Evolutionary conservation across 2,329 filamentous ascomycete genomes (phyloP), one percentile per base, ranked within the genome.

Genomic region (Colletotrichum sp.): DNA sequence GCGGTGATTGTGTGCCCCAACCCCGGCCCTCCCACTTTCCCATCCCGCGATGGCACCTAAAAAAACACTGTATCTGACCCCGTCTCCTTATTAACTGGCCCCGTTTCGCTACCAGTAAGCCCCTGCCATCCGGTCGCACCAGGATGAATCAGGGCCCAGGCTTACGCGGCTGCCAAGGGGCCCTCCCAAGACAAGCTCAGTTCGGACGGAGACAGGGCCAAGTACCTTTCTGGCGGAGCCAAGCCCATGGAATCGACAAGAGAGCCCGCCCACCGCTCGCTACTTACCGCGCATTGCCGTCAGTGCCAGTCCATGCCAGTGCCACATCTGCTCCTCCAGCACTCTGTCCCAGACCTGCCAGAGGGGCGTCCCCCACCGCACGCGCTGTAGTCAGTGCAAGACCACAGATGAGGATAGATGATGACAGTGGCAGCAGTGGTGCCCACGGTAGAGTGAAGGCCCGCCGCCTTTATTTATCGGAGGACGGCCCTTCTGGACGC

Each of bases 151-250:
- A 60, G 71, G 64, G 74, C 59, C 65, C 70, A 76, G 74, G 74
- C 74, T 76, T 69, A 74, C 74, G 74, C 70, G 74, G 74, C 70
- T 76, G 70, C 74, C 70, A 76, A 76, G 74, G 69, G 67, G 26
- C 34, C 13, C 44, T 24, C 57, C 59, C 59, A 69, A 65, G 73
- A 73, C 73, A 76, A 65, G 70, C 57, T 73, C 70, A 55, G 63
- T 73, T 69, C 73, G 36, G 69, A 73, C 57, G 69, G 24, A 66
- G 65, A 64, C 24, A 63, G 60, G 60, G 60, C 60, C 28, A 21
- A 21, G 60, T 36, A 36, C 10, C 59, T 36, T 7, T n/a, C 34
- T 28, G 16, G 36, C 30, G 49, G 55, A 62, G 62, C 72, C 39
- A 63, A 39, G 55, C 13, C 55, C 21, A 59, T 28, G 24, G 55